These are phyloP conservation scores for Orbilia brochopaga DNA, from an alignment of 2,329 filamentous ascomycete genomes.

Conservation along the genomic window DNA sequence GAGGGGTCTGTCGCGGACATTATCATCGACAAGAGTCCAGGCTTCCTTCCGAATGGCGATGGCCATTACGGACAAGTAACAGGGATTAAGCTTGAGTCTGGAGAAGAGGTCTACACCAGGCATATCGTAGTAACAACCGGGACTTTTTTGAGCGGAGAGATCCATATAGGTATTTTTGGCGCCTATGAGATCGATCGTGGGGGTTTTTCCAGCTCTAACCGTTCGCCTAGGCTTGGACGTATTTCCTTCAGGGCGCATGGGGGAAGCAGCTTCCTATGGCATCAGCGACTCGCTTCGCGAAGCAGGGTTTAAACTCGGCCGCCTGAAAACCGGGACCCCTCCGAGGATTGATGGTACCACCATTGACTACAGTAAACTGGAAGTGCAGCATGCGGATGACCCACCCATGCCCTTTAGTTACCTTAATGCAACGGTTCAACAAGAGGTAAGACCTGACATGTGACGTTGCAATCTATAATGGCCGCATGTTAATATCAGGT, in stretches of 20 bases:
- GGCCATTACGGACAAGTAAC: slow-evolving; percentile 71
- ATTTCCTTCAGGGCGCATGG: slow-evolving; percentile 88
- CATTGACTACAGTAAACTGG: slow-evolving; percentile 76
- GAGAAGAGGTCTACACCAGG: slow-evolving; percentile 77
- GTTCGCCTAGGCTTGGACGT: slow-evolving; percentile 69
- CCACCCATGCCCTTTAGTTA: slow-evolving; percentile 92
- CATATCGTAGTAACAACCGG: slow-evolving; percentile 94
- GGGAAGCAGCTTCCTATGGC: slow-evolving; percentile 89
- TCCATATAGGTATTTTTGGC: slow-evolving; percentile 70
- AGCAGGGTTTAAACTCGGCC: slow-evolving; percentile 85
- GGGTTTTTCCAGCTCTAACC: slow-evolving; percentile 10
- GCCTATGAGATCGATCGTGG: neutral
- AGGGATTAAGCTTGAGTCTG: slow-evolving; percentile 84
- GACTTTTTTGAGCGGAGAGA: slow-evolving; percentile 93
- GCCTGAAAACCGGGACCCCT: slow-evolving; percentile 94
- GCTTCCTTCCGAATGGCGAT: slow-evolving; percentile 36
- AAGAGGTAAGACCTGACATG: slow-evolving; percentile 62
- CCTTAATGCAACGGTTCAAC: slow-evolving; percentile 76
- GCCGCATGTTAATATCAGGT: neutral
- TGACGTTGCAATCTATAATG: neutral
- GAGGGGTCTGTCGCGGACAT: slow-evolving; percentile 92
- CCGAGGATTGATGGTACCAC: slow-evolving; percentile 80
- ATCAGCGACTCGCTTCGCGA: slow-evolving; percentile 87
- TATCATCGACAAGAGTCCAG: slow-evolving; percentile 69
- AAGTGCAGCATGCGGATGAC: slow-evolving; percentile 79